Base-by-base conservation (phyloP, 2,329 filamentous ascomycete species). In the Cytospora leucostoma region DNA sequence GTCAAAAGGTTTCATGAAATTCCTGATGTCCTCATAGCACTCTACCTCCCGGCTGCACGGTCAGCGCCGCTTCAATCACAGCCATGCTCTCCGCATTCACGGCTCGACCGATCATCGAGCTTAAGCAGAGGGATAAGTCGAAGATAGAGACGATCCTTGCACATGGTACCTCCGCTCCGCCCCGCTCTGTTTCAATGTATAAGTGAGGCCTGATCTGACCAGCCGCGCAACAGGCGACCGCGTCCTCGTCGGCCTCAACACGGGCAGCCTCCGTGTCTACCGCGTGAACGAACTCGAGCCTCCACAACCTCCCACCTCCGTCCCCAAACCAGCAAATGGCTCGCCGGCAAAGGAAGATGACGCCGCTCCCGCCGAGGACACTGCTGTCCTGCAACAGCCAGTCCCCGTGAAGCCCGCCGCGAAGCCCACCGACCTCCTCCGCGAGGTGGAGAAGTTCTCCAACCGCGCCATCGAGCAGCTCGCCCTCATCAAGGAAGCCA, bases 31-130 rank as follows among this genome's bases (percentile, higher is more conserved):
- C 64, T 54, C 57, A 55, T 63, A 63, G 57, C 61, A 38, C 19
- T 19, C 49, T 49, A n/a, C 35, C 19, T n/a, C 56, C 61, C 64
- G 54, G 64, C 64, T 65, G 64, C 64, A 59, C 61, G 62, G 64
- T 49, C 64, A 65, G 52, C 64, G 56, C 55, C 52, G 47, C 50
- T 59, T 53, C 47, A 53, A 76, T 72, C 68, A 69, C 72, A 76
- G 82, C 81, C 77, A 97, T 97, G 95, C 89, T 99, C 78, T 96
- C 94, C 78, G 95, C 95, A 74, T 99, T 99, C 80, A 96, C 91
- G 71, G 93, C 95, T 80, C 91, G 92, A 74, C 91, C 93, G 68
- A 94, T 99, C 76, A 91, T 98, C 83, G 95, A 99, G 90, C 90
- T 99, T 72, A 93, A 91, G 80, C 88, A 88, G 77, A 89, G 92